Evolutionary conservation across 169 alveolate genomes (phyloP).

Genomic region (Babesia ovis): DNA sequence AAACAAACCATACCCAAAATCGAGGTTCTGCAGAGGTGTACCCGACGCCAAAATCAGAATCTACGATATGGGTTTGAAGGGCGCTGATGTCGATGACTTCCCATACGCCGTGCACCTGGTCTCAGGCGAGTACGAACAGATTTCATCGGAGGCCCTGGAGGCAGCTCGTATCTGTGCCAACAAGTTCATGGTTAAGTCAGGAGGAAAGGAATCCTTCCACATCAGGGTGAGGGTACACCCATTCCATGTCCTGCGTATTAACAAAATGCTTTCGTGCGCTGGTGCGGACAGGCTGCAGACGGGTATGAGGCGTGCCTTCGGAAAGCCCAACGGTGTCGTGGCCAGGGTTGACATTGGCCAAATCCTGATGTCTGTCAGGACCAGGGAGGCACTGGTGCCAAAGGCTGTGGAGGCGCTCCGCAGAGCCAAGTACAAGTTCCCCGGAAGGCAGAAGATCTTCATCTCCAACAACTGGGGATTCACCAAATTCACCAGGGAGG

Average conservation of each 20-base stretch:
- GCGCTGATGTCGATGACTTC: conserved; percentile 95
- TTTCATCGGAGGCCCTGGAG: conserved; percentile 98
- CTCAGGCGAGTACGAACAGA: conserved; percentile 98
- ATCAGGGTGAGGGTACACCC: conserved; percentile 98
- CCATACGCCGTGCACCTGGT: conserved; percentile 96
- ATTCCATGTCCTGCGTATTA: conserved; percentile 98
- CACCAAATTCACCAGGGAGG: conserved; percentile 93
- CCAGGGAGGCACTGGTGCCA: conserved; percentile 84
- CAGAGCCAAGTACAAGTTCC: conserved; percentile 98
- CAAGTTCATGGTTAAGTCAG: conserved; percentile 94
- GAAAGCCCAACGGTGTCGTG: conserved; percentile 97
- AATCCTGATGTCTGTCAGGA: conserved; percentile 92
- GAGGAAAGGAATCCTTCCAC: conserved; percentile 98
- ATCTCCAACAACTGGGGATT: conserved; percentile 98
- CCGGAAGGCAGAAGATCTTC: conserved; percentile 98
- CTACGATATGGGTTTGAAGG: conserved; percentile 97
- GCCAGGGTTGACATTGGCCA: conserved; percentile 97
- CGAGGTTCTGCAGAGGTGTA: conserved; percentile 98
- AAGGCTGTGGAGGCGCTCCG: conserved; percentile 94
- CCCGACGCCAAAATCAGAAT: conserved; percentile 99
- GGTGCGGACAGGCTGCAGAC: conserved; percentile 99
- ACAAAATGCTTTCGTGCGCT: conserved; percentile 99
- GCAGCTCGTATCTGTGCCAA: conserved; percentile 99
- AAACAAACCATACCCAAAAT: conserved; percentile 99
- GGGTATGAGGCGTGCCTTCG: conserved; percentile 99